These are phyloP conservation scores for Sporothrix humicola DNA, from an alignment of 2,329 filamentous ascomycete genomes.

Conservation along the genomic window DNA sequence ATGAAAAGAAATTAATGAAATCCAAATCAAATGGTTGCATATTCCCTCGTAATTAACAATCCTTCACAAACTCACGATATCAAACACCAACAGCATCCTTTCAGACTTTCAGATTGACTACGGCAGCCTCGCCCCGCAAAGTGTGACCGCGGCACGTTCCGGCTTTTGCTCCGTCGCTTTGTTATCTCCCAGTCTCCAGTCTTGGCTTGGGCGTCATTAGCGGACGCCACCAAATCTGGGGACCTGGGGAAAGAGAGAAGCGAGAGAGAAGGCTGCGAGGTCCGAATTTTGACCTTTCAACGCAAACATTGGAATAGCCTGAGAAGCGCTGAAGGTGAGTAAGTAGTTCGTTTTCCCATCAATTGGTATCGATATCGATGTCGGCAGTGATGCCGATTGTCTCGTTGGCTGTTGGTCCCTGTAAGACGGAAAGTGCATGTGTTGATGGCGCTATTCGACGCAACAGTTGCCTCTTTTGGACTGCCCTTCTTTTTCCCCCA, in stretches of 20 bases:
- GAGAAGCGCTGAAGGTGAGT: background rate
- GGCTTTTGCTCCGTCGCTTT: background rate
- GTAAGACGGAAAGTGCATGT: background rate
- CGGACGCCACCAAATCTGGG: background rate
- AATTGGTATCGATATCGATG: background rate
- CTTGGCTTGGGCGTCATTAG: background rate
- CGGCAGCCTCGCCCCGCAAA: background rate
- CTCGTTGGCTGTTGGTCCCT: too few species aligned
- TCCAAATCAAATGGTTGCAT: too few species aligned
- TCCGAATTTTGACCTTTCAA: too few species aligned
- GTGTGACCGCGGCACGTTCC: background rate
- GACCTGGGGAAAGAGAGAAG: background rate
- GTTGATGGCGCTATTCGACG: constrained; percentile 3
- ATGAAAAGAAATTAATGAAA: too few species aligned
- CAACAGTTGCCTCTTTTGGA: constrained; percentile 1
- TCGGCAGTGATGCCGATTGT: background rate
- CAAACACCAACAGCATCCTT: too few species aligned
- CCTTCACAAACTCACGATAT: too few species aligned
- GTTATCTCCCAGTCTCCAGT: background rate
- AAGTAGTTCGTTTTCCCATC: background rate
- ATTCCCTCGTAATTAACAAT: too few species aligned
- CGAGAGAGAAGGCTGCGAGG: too few species aligned
- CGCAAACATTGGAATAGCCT: background rate
- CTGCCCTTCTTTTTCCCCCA: background rate
- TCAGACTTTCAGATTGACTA: too few species aligned